phyloP scores from a whole-genome alignment of 2,329 filamentous ascomycete species.

The Beauveria sp. region DNA sequence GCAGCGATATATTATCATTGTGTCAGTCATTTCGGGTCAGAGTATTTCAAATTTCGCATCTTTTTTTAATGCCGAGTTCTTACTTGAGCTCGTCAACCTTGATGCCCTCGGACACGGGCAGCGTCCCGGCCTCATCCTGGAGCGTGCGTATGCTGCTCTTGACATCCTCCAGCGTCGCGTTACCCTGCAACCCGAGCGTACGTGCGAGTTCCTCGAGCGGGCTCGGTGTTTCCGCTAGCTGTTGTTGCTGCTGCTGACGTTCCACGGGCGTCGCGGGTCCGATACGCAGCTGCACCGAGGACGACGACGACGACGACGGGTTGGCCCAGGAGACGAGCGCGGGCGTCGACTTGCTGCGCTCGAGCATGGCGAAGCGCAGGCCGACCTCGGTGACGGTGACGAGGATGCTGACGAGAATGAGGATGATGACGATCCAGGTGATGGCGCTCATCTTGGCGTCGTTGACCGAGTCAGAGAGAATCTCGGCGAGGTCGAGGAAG shows the following conservation, averaged over 20 bases:
- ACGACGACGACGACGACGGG: not conserved
- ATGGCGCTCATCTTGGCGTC: constrained; percentile 94
- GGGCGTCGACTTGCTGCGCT: constrained; percentile 18
- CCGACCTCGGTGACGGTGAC: constrained; percentile 88
- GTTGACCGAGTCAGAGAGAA: constrained; percentile 83
- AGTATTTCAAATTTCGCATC: too few relatives aligned
- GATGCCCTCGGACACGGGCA: not conserved
- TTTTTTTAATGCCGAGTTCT: not conserved
- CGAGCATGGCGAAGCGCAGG: constrained; percentile 71
- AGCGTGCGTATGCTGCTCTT: constrained; percentile 25
- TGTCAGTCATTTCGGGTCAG: too few relatives aligned
- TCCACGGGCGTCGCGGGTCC: not conserved
- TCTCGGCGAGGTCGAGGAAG: constrained; percentile 93
- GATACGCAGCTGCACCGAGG: not conserved
- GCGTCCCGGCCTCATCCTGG: constrained; percentile 13
- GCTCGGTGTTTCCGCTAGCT: constrained; percentile 11
- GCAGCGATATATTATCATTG: not conserved
- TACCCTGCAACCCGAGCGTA: constrained; percentile 25
- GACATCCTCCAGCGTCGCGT: constrained; percentile 29
- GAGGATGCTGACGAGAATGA: constrained; percentile 84
- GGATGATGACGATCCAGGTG: constrained; percentile 95
- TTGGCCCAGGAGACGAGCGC: not conserved
- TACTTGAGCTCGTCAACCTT: constrained; percentile 3
- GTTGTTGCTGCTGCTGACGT: not conserved
- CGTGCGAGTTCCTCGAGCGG: constrained; percentile 29